Conservation (phyloP, 805 yeast genomes). For the Naumovozyma baii region DNA sequence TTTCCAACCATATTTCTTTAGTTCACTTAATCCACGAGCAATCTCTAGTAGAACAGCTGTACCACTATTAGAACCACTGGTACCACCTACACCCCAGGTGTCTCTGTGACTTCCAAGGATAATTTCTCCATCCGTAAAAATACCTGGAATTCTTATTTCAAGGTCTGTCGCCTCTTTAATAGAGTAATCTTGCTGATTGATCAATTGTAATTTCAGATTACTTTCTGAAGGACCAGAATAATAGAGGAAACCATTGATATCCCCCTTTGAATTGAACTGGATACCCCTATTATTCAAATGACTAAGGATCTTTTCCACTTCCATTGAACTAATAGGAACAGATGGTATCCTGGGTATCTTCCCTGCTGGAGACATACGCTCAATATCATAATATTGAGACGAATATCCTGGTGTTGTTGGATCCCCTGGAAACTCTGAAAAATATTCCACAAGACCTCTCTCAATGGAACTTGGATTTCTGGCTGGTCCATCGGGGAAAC, state of each 20-base stretch:
- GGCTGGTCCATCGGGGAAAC: constrained; percentile 59
- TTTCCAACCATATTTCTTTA: constrained; percentile 49
- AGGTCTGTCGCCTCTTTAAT: constrained; percentile 41
- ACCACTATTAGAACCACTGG: constrained; percentile 44
- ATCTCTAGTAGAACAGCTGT: constrained; percentile 42
- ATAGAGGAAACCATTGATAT: constrained; percentile 36
- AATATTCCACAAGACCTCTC: constrained; percentile 49
- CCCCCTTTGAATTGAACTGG: constrained; percentile 33
- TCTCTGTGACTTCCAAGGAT: constrained; percentile 51
- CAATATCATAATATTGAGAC: constrained; percentile 35
- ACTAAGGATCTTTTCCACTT: constrained; percentile 34
- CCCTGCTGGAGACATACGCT: constrained; percentile 33
- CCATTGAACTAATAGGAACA: constrained; percentile 38
- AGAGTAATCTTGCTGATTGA: constrained; percentile 34
- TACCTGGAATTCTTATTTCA: constrained; percentile 47
- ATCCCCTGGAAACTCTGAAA: constrained; percentile 60
- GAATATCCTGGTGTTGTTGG: constrained; percentile 72
- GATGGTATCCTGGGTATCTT: constrained; percentile 46
- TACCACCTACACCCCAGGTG: constrained; percentile 40
- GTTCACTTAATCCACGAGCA: constrained; percentile 40
- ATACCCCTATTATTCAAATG: constrained; percentile 33
- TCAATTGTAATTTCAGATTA: constrained; percentile 29
- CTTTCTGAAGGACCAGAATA: constrained; percentile 38
- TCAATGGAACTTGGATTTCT: constrained; percentile 52
- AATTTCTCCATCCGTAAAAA: constrained; percentile 42